Percentiles rank a stretch among this genome's conserved stretches.
These are phyloP conservation scores for Collybia mongolica DNA, from an alignment of 768 basidiomycete genomes.

Conservation along the genomic window DNA sequence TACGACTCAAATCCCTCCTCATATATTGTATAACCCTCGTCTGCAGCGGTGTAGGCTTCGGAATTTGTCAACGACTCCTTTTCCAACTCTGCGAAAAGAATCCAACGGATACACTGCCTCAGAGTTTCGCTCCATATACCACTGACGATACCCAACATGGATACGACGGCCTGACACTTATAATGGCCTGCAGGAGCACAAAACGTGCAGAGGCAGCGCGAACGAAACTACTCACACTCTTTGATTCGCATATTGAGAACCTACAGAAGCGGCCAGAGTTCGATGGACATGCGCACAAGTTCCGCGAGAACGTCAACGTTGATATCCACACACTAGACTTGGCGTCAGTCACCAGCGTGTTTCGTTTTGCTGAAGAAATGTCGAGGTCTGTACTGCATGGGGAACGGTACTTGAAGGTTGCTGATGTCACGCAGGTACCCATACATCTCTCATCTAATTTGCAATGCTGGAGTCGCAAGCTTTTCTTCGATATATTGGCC, in stretches of 20 bases:
- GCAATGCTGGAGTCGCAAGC: slow-evolving; percentile 73
- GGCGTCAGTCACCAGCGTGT: slow-evolving; percentile 54
- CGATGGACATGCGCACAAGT: slow-evolving; percentile 53
- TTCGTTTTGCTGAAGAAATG: slow-evolving; percentile 59
- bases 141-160: not conserved
- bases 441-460: slow-evolving; percentile 78
- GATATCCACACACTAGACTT: slow-evolving; percentile 68
- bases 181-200: slow-evolving; percentile 77
- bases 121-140: slow-evolving; percentile 27
- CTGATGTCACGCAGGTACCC: slow-evolving; percentile 50
- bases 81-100: slow-evolving; percentile 54
- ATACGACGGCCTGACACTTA: slow-evolving; percentile 63
- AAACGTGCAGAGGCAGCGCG: slow-evolving; percentile 64
- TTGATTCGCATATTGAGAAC: slow-evolving; percentile 53
- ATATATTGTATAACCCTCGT: not conserved
- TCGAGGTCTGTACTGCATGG: slow-evolving; percentile 5
- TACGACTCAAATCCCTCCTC: slow-evolving; percentile 10
- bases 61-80: slow-evolving; percentile 78
- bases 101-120: slow-evolving; percentile 52
- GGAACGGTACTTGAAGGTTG: not conserved
- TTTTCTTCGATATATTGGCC: slow-evolving; percentile 56
- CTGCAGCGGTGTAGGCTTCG: slow-evolving; percentile 78
- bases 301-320: slow-evolving; percentile 59
- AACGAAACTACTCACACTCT: slow-evolving; percentile 44
- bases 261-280: slow-evolving; percentile 34